These are phyloP conservation scores for Fusarium circinatum DNA, from an alignment of 2,329 filamentous ascomycete species.

Conservation along the genomic window DNA sequence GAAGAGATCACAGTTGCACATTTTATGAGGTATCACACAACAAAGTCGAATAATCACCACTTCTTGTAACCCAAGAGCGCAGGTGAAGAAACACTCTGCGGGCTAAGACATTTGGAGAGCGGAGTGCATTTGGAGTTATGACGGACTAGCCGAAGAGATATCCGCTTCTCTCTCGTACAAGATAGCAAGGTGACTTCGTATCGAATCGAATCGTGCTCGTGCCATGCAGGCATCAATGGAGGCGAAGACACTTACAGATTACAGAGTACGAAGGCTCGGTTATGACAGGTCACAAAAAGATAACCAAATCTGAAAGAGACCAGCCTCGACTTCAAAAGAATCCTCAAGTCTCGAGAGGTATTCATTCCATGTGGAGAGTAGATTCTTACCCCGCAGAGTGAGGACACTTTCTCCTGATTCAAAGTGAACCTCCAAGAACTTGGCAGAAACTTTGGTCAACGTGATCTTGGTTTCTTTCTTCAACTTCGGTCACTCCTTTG, in stretches of 20 bases:
- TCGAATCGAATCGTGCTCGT: slow-evolving; percentile 11
- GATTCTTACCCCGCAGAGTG: not conserved
- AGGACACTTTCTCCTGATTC: not conserved
- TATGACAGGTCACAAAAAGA: slow-evolving; percentile 1
- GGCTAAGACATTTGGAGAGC: not conserved
- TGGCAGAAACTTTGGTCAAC: not conserved
- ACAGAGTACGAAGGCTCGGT: slow-evolving; percentile 3
- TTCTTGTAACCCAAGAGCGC: not conserved
- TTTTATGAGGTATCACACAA: slow-evolving; percentile 17
- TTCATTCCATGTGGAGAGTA: not conserved
- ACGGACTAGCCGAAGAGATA: not conserved
- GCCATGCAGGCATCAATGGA: not conserved
- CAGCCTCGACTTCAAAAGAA: not conserved
- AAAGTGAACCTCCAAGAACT: not conserved
- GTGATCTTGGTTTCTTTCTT: not conserved
- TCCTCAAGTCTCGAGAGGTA: not conserved
- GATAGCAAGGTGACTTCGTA: slow-evolving; percentile 5
- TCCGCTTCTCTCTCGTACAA: not conserved
- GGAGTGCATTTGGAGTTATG: not conserved
- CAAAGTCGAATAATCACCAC: slow-evolving; percentile 5
- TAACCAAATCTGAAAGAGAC: not conserved
- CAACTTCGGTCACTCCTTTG: not conserved
- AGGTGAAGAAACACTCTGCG: not conserved
- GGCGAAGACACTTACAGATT: not conserved
- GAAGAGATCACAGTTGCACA: not conserved